Evolutionary conservation across 192 early-diverging fungal genomes (phyloP), one percentile per base, ranked within the genome.

Genomic region (Rhizophagus sp.): DNA sequence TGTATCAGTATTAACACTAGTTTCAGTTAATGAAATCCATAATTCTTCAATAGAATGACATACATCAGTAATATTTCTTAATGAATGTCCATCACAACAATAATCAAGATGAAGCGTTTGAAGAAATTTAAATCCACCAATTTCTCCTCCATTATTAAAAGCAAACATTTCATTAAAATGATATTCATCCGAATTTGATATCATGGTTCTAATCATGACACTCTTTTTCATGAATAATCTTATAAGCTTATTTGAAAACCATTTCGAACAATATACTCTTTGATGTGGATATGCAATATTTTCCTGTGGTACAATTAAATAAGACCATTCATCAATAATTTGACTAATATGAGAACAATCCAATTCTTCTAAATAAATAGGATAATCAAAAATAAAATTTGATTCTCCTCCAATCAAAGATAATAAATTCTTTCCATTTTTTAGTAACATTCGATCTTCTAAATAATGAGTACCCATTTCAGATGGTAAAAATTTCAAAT

Each of bases 31-130:
- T 30, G 64, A 66, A 66, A 66, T 27, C 64, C 64, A 66, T 66
- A 66, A 66, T 66, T 66, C 64, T 66, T 66, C 64, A 15, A 66
- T 33, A 30, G 64, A 66, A 25, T 30, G 64, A 66, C 27, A 66
- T 13, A 1, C 33, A 33, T 4, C 10, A 6, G 25, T 4, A 11
- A 66, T 30, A 66, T 30, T 11, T 2, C 24, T 25, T 66, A 66
- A 66, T 15, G 27, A 13, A 66, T 66, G 64, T 4, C 64, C 64
- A 15, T 66, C 27, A 33, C 64, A 66, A 66, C 64, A 66, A 66
- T 66, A 66, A 30, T 66, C 64, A 66, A 66, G 24, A 30, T 66
- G 64, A 22, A 66, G 30, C 4, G 13, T 27, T 66, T 11, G 24
- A 66, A 66, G 64, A 66, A 22, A 25, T 2, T 15, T 30, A 33